A percentile compares a stretch with the other conserved stretches of the same genome.
phyloP scores from a whole-genome alignment of 306 rosid species.

The Cicer bijugum region DNA sequence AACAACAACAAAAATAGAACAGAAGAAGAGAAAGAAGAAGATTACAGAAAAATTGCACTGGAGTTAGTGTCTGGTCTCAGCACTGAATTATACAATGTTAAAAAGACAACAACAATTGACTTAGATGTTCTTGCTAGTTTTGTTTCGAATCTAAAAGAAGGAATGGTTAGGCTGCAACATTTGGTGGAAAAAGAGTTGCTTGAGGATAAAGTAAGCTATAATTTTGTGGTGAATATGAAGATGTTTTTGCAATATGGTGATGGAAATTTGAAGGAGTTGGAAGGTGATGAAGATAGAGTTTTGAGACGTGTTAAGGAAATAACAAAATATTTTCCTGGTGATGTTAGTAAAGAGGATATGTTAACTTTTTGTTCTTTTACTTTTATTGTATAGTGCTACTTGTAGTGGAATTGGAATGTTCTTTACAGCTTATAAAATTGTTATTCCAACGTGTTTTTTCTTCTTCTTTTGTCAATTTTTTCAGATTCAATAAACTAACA shows the following conservation, averaged over 20 bases:
- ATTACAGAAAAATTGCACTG: constrained; percentile 83
- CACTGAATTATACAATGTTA: constrained; percentile 84
- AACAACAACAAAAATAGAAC: constrained; percentile 62
- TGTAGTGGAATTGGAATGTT: no score
- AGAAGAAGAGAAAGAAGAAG: constrained; percentile 77
- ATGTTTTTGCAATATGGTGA: constrained; percentile 60
- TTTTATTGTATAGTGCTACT: constrained; percentile 2
- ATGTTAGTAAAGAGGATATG: constrained; percentile 79
- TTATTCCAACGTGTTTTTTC: no score
- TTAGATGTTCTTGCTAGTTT: constrained; percentile 80
- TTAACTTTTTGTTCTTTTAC: constrained; percentile 26
- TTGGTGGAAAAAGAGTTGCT: constrained; percentile 54
- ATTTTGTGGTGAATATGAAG: constrained; percentile 57
- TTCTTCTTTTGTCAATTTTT: no score
- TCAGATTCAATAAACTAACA: no score
- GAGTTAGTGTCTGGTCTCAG: constrained; percentile 86
- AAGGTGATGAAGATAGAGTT: constrained; percentile 73
- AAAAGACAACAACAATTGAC: constrained; percentile 83
- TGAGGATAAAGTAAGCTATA: constrained; percentile 49
- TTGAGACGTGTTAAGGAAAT: constrained; percentile 73
- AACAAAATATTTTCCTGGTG: constrained; percentile 88
- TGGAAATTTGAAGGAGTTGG: constrained; percentile 58
- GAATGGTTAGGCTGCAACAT: constrained; percentile 51
- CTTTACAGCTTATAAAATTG: no score
- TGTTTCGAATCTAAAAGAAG: constrained; percentile 69